Evolutionary conservation across 257 asterid species (phyloP).

Genomic region (Paraleonurus japonicus): DNA sequence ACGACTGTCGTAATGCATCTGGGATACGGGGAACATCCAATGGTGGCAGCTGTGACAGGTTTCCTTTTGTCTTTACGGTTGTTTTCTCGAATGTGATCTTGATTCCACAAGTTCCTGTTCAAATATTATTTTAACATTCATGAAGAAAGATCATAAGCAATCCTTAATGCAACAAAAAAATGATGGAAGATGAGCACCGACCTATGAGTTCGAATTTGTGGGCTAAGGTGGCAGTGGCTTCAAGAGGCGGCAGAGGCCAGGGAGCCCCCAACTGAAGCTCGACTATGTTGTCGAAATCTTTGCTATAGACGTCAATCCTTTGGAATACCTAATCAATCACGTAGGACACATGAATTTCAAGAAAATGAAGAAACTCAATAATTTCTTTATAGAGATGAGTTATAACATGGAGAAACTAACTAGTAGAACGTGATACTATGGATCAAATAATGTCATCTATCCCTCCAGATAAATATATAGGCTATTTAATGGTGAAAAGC

Average conservation of each 20-base stretch:
- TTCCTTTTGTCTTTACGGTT: constrained; percentile 78
- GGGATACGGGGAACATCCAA: constrained; percentile 79
- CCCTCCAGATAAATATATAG: not conserved
- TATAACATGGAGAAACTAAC: not conserved
- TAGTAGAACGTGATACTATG: not conserved
- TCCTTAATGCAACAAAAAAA: not conserved
- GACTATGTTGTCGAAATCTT: constrained; percentile 89
- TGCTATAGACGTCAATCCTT: constrained; percentile 79
- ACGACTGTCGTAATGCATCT: constrained; percentile 63
- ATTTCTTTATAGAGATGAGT: not conserved
- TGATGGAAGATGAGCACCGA: constrained; percentile 25
- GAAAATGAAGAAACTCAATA: not conserved
- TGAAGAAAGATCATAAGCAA: not conserved
- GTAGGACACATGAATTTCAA: not conserved
- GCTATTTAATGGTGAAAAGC: no score
- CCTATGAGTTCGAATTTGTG: constrained; percentile 88
- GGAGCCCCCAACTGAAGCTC: constrained; percentile 90
- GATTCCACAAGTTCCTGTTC: constrained; percentile 52
- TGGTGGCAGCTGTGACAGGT: constrained; percentile 79
- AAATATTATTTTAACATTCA: not conserved
- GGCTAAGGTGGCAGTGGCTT: constrained; percentile 86
- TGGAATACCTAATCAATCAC: constrained; percentile 67
- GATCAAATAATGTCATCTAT: not conserved
- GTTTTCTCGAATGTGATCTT: constrained; percentile 84
- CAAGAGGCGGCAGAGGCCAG: constrained; percentile 86